These are phyloP conservation scores for Zizania latifolia DNA, from an alignment of 176 grass and related monocot species.

Conservation along the genomic window DNA sequence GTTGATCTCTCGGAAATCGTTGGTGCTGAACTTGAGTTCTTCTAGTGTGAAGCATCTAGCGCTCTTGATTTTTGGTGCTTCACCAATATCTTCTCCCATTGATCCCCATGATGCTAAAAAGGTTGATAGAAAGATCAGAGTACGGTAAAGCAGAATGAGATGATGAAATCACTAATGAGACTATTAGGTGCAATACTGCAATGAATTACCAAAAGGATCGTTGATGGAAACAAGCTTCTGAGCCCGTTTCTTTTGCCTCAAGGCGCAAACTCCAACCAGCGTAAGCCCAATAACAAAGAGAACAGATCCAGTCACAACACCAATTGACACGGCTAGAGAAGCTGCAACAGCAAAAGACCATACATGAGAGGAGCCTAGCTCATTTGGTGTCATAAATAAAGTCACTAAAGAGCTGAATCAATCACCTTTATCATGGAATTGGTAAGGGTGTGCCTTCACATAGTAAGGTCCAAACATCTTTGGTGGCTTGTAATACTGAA, in stretches of 20 bases:
- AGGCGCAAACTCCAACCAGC: slow-evolving; percentile 35
- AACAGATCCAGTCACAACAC: slow-evolving; percentile 27
- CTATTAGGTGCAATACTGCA: background rate
- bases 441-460: slow-evolving; percentile 29
- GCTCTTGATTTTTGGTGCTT: slow-evolving; percentile 54
- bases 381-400: background rate
- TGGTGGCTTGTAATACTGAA: slow-evolving; percentile 30
- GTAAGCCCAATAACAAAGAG: slow-evolving; percentile 36
- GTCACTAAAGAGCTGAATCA: background rate
- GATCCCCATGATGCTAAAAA: slow-evolving; percentile 72
- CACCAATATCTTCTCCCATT: slow-evolving; percentile 51
- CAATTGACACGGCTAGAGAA: slow-evolving; percentile 50
- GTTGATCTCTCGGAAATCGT: slow-evolving; percentile 67
- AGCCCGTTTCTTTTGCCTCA: slow-evolving; percentile 46
- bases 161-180: background rate
- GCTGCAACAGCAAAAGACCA: slow-evolving; percentile 17
- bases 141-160: background rate
- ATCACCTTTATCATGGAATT: slow-evolving; percentile 28
- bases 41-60: slow-evolving; percentile 62
- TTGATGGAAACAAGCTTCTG: slow-evolving; percentile 37
- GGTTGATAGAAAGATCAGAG: background rate
- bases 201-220: slow-evolving; percentile 63
- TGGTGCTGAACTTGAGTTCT: slow-evolving; percentile 71
- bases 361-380: slow-evolving; percentile 16
- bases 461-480: slow-evolving; percentile 52